Conservation (phyloP, 495 filamentous ascomycete genomes). For the Massariosphaeria phaeospora region DNA sequence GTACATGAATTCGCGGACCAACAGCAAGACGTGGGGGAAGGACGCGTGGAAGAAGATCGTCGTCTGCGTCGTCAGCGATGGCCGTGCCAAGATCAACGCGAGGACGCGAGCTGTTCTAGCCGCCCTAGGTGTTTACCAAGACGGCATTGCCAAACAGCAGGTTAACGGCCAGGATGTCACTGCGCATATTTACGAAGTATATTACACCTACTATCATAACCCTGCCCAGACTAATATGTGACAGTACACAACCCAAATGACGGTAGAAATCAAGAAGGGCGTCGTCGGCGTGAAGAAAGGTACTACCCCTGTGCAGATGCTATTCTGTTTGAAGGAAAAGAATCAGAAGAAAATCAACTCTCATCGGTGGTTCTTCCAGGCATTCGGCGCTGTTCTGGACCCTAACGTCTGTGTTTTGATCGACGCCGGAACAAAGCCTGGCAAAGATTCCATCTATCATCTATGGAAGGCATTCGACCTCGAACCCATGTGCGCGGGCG, state of each 20-base stretch:
- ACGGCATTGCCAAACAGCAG: constrained; percentile 97
- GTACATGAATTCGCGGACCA: constrained; percentile 86
- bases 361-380: constrained; percentile 98
- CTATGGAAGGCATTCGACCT: constrained; percentile 98
- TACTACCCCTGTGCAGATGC: constrained; percentile 84
- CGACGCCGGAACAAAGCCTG: constrained; percentile 92
- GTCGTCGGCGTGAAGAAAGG: constrained; percentile 73
- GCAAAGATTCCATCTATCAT: constrained; percentile 88
- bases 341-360: constrained; percentile 99
- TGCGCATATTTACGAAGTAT: constrained; percentile 88
- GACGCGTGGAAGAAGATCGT: constrained; percentile 99
- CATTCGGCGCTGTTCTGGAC: constrained; percentile 86
- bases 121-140: constrained; percentile 93
- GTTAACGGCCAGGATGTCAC: constrained; percentile 97
- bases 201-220: not conserved
- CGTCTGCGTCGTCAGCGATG: constrained; percentile 96
- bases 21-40: constrained; percentile 95
- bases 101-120: constrained; percentile 85
- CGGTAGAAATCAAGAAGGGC: constrained; percentile 79
- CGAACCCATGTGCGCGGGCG: constrained; percentile 93
- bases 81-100: constrained; percentile 95
- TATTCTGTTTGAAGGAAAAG: constrained; percentile 99
- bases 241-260: constrained; percentile 86
- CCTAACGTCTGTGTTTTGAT: constrained; percentile 96
- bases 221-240: not conserved